Conservation (phyloP, 805 yeast species). For the Candida krabiensis region DNA sequence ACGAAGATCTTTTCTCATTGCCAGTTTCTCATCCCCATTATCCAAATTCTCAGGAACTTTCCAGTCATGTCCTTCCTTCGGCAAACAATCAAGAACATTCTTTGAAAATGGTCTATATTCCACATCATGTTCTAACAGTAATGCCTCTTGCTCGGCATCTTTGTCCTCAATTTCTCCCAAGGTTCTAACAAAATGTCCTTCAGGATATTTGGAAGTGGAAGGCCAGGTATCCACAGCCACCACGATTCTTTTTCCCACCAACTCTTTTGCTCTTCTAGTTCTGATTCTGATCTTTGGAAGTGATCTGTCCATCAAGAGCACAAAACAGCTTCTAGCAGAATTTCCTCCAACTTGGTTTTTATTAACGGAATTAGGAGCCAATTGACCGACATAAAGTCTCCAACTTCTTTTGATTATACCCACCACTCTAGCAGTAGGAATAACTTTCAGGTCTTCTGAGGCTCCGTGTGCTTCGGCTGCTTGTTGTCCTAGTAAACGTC, state of each 20-base stretch:
- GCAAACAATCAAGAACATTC: constrained; percentile 88
- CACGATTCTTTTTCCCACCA: constrained; percentile 87
- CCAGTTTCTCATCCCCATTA: constrained; percentile 52
- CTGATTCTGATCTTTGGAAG: constrained; percentile 84
- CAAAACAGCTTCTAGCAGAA: constrained; percentile 77
- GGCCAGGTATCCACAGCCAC: constrained; percentile 95
- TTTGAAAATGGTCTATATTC: constrained; percentile 95
- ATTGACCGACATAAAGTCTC: constrained; percentile 95
- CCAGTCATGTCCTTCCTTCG: constrained; percentile 93
- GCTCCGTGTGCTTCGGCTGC: constrained; percentile 61
- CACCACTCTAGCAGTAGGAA: constrained; percentile 94
- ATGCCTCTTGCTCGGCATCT: constrained; percentile 95
- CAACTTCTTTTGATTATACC: constrained; percentile 88
- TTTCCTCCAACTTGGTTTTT: constrained; percentile 53
- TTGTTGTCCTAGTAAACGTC: constrained; percentile 71
- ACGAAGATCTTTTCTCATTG: constrained; percentile 79
- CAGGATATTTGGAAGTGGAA: constrained; percentile 75
- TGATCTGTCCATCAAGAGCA: constrained; percentile 83
- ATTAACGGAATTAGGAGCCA: constrained; percentile 71
- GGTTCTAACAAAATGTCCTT: constrained; percentile 90
- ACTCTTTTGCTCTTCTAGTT: constrained; percentile 81
- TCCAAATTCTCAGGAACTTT: constrained; percentile 68
- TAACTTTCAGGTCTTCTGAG: constrained; percentile 45
- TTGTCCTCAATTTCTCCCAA: constrained; percentile 90
- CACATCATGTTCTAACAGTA: constrained; percentile 90